A percentile compares a stretch with the other conserved stretches of the same genome.
Evolutionary conservation across 345 rosid genomes (phyloP).

Genomic region (Gossypioides kirkii): DNA sequence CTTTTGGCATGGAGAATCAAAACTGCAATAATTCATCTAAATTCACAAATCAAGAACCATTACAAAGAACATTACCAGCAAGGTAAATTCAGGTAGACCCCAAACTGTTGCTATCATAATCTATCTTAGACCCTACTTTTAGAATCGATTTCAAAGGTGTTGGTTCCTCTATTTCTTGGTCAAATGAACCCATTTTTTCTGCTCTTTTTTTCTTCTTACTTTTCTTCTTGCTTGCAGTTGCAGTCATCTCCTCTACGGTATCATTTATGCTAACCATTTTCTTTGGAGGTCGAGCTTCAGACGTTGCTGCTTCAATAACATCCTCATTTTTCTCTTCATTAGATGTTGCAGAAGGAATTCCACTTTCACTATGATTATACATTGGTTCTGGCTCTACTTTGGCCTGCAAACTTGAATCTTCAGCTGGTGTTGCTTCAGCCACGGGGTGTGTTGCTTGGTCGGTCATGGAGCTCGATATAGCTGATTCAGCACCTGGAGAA

Average conservation of each 20-base stretch:
- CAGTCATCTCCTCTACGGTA: slow-evolving; percentile 34
- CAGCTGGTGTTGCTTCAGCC: background rate
- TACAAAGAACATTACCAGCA: background rate
- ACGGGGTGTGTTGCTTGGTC: background rate
- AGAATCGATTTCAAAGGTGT: slow-evolving; percentile 50
- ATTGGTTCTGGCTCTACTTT: background rate
- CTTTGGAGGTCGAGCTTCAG: slow-evolving; percentile 29
- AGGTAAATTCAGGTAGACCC: slow-evolving; percentile 1
- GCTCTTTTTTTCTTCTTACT: slow-evolving; percentile 23
- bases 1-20: background rate
- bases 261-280: slow-evolving; percentile 54
- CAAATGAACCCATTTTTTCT: slow-evolving; percentile 26
- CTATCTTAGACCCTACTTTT: slow-evolving; percentile 32
- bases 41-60: background rate
- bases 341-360: background rate
- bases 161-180: slow-evolving; percentile 21
- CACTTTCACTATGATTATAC: background rate
- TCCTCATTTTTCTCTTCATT: slow-evolving; percentile 14
- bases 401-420: slow-evolving; percentile 3
- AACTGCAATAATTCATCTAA: background rate
- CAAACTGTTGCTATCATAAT: slow-evolving; percentile 8
- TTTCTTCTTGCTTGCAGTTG: slow-evolving; percentile 23
- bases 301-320: slow-evolving; percentile 9
- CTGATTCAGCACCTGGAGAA: background rate
- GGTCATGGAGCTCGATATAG: background rate